These are phyloP conservation scores for Aspergillus cejpii DNA, from an alignment of 2,329 filamentous ascomycete species.

Conservation along the genomic window DNA sequence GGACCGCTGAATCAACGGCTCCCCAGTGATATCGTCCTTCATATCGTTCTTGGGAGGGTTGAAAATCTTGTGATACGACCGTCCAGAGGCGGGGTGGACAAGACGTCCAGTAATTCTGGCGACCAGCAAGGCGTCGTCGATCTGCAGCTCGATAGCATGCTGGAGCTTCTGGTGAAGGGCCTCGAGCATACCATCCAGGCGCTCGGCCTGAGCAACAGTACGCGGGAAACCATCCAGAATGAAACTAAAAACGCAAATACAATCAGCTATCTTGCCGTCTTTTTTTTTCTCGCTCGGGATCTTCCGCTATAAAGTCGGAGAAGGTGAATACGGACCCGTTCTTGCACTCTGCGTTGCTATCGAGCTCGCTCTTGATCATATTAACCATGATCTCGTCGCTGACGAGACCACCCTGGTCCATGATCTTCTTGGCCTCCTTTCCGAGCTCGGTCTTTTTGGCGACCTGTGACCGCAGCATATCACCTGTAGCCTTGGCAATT, in stretches of 20 bases:
- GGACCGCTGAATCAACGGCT: conserved; percentile 90
- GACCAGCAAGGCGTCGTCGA: conserved; percentile 89
- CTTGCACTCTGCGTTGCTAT: conserved; percentile 90
- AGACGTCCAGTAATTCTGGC: conserved; percentile 94
- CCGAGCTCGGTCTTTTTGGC: conserved; percentile 94
- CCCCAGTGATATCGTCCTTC: conserved; percentile 95
- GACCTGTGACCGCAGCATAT: conserved; percentile 98
- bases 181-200: conserved; percentile 84
- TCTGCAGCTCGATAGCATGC: conserved; percentile 93
- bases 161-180: conserved; percentile 75
- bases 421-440: conserved; percentile 98
- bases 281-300: conserved; percentile 2
- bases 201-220: conserved; percentile 89
- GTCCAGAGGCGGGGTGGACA: conserved; percentile 89
- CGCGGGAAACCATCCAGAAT: conserved; percentile 98
- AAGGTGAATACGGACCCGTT: conserved; percentile 63
- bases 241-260: conserved; percentile 57
- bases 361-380: conserved; percentile 98
- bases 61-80: conserved; percentile 97
- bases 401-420: conserved; percentile 95
- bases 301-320: conserved; percentile 8
- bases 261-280: conserved; percentile 11
- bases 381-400: conserved; percentile 99
- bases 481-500: conserved; percentile 71
- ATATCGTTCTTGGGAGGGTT: conserved; percentile 91